Evolutionary conservation across 768 basidiomycete species (phyloP).

Genomic region (Leccinellum rugosiceps): DNA sequence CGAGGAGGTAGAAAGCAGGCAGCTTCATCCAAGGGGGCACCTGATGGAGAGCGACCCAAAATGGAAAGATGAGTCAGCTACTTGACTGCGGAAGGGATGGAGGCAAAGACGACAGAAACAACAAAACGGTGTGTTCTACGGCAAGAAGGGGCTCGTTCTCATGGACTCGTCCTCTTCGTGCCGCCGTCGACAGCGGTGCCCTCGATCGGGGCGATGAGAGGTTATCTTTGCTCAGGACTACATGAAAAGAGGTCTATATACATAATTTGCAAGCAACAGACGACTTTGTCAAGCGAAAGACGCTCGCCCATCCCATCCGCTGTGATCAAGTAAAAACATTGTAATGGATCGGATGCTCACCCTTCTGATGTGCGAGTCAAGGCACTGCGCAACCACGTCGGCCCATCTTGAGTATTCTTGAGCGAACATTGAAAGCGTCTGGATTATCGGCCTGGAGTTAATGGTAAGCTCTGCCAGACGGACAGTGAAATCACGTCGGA

Average conservation of each 20-base stretch:
- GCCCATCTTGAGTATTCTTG: constrained; percentile 80
- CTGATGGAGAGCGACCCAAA: constrained; percentile 43
- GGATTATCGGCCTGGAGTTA: constrained; percentile 95
- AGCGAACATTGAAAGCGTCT: constrained; percentile 87
- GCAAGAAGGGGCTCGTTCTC: constrained; percentile 29
- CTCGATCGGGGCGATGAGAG: constrained; percentile 29
- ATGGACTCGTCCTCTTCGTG: constrained; percentile 36
- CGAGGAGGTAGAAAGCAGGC: constrained; percentile 91
- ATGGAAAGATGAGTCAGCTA: constrained; percentile 64
- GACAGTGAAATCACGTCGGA: constrained; percentile 73
- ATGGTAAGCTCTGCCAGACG: constrained; percentile 81
- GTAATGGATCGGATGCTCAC: constrained; percentile 56
- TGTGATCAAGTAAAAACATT: constrained; percentile 24
- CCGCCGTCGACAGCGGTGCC: constrained; percentile 35
- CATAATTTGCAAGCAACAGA: constrained; percentile 37
- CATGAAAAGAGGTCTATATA: constrained; percentile 42
- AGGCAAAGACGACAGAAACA: constrained; percentile 31
- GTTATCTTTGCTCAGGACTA: constrained; percentile 43
- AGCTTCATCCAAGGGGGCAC: constrained; percentile 88
- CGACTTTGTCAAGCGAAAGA: constrained; percentile 20
- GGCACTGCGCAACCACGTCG: constrained; percentile 74
- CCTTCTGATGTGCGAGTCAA: constrained; percentile 81
- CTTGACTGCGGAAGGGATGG: constrained; percentile 20
- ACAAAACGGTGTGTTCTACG: constrained; percentile 23
- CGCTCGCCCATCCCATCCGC: constrained; percentile 28